Conservation (phyloP, 768 basidiomycete genomes). For the Tremella fuciformis region DNA sequence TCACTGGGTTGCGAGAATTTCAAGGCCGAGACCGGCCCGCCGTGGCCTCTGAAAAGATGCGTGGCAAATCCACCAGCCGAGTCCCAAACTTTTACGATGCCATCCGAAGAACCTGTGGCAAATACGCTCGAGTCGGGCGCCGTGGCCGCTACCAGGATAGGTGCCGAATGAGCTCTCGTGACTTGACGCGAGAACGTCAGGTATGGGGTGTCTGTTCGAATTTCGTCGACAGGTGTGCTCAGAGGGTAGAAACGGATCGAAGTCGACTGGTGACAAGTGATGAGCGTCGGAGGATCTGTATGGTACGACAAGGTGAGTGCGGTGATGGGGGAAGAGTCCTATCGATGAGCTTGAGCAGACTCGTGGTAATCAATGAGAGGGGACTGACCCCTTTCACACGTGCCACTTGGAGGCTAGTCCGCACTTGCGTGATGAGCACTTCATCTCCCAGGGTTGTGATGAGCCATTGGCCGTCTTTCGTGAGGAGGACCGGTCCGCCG, state of each 20-base stretch:
- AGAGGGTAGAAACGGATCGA: constrained; percentile 80
- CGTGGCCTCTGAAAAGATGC: constrained; percentile 93
- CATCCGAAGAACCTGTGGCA: constrained; percentile 94
- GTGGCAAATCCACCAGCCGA: constrained; percentile 81
- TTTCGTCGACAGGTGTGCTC: constrained; percentile 36
- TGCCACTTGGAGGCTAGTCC: constrained; percentile 69
- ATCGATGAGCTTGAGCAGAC: not conserved
- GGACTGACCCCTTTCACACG: constrained; percentile 75
- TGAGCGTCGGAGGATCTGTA: constrained; percentile 59
- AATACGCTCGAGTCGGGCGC: constrained; percentile 76
- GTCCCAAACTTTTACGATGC: constrained; percentile 96
- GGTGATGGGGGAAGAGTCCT: constrained; percentile 84
- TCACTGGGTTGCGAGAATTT: constrained; percentile 59
- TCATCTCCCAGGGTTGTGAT: constrained; percentile 86
- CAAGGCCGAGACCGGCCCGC: constrained; percentile 91
- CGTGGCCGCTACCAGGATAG: constrained; percentile 79
- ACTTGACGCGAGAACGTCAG: constrained; percentile 72
- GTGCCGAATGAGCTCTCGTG: constrained; percentile 84
- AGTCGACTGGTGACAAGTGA: constrained; percentile 76
- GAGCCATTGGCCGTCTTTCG: constrained; percentile 71
- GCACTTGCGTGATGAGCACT: constrained; percentile 75
- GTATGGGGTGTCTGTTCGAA: constrained; percentile 41
- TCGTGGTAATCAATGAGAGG: not conserved
- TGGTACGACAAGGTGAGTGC: constrained; percentile 74
- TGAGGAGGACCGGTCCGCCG: constrained; percentile 76